Conservation (phyloP, 352 stramenopile genomes). For the Phytopythium chamaehyphon region DNA sequence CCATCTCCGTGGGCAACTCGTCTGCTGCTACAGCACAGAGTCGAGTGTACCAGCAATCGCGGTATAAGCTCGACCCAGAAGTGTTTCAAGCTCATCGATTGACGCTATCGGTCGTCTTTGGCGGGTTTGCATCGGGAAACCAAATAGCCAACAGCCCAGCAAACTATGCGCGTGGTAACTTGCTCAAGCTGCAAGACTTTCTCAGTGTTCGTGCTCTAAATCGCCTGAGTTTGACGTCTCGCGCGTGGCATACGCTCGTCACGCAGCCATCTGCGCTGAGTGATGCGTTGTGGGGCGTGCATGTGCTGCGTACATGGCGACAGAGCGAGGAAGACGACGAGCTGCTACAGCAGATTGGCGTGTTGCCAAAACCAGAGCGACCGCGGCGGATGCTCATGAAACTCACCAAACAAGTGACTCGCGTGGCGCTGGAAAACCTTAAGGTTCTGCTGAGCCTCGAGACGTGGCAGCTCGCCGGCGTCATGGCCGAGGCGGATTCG, state of each 20-base stretch:
- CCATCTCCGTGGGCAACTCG: constrained; percentile 14
- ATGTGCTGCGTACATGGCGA: constrained; percentile 43
- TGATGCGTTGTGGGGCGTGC: constrained; percentile 44
- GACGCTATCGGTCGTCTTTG: constrained; percentile 29
- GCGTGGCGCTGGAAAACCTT: constrained; percentile 43
- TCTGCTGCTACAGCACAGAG: constrained; percentile 9
- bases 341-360: constrained; percentile 34
- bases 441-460: constrained; percentile 42
- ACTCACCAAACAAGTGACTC: constrained; percentile 41
- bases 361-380: constrained; percentile 35
- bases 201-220: constrained; percentile 35
- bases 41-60: constrained; percentile 35
- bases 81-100: constrained; percentile 29
- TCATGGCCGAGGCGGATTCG: constrained; percentile 15
- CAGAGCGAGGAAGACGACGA: constrained; percentile 25
- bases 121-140: background rate
- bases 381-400: constrained; percentile 43
- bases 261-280: constrained; percentile 23
- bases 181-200: constrained; percentile 42
- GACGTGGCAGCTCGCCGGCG: constrained; percentile 47
- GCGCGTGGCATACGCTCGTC: constrained; percentile 45
- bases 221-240: constrained; percentile 41
- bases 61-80: constrained; percentile 41
- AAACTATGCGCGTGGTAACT: constrained; percentile 22
- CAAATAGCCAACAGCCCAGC: background rate